Percentiles rank a stretch among this genome's conserved stretches.
Evolutionary conservation across 2,329 filamentous ascomycete species (phyloP).

Genomic region (Phialophora macrospora): DNA sequence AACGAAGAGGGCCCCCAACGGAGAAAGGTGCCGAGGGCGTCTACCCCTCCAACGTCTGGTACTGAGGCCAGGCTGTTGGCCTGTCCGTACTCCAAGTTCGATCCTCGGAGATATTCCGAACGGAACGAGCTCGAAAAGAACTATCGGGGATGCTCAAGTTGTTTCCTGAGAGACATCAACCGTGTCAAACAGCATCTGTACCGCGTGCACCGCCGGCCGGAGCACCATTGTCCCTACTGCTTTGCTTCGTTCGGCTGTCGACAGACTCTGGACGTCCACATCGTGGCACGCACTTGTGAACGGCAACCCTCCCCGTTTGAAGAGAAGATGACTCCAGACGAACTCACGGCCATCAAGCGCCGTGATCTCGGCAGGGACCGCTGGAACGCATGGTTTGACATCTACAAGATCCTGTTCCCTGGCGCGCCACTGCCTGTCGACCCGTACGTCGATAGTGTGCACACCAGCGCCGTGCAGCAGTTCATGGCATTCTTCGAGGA

Average conservation of each 20-base stretch:
- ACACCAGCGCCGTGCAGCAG: conserved; percentile 11
- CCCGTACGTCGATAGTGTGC: conserved; percentile 23
- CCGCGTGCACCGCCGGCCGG: conserved; percentile 22
- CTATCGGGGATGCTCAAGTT: conserved; percentile 22
- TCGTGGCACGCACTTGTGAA: conserved; percentile 13
- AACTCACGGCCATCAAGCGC: conserved; percentile 23
- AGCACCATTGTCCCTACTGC: conserved; percentile 19
- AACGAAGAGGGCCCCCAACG: conserved; percentile 6
- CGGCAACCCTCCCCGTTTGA: conserved; percentile 10
- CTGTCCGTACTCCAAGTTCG: conserved; percentile 42
- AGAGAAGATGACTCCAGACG: conserved; percentile 32
- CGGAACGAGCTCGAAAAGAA: conserved; percentile 18
- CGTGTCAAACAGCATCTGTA: conserved; percentile 30
- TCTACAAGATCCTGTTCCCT: conserved; percentile 29
- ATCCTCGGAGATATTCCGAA: conserved; percentile 22
- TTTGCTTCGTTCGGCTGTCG: conserved; percentile 14
- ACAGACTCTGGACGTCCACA: conserved; percentile 12
- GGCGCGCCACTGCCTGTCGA: conserved; percentile 20
- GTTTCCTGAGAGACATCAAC: conserved; percentile 18
- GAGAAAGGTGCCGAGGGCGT: neutral
- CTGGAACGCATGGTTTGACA: conserved; percentile 24
- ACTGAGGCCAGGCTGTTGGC: conserved; percentile 38
- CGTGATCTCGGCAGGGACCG: conserved; percentile 13
- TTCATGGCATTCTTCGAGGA: conserved; percentile 21
- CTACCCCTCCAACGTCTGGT: neutral